Evolutionary conservation across 148 eudicot genomes (phyloP).

Genomic region (Chenopodium album): DNA sequence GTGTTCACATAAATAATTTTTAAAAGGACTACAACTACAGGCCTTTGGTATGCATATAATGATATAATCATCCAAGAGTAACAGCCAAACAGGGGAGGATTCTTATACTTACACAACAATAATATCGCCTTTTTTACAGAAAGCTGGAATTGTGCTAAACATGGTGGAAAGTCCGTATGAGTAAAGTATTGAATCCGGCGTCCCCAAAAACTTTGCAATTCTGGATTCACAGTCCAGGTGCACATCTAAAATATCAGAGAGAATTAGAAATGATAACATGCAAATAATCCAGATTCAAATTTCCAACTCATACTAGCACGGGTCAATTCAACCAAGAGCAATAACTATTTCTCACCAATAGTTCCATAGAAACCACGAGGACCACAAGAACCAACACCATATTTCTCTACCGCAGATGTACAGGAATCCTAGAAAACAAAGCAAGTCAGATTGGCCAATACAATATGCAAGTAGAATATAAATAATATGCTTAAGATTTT

Average conservation of each 20-base stretch:
- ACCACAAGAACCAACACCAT: conserved; percentile 99
- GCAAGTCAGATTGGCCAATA: conserved; percentile 16
- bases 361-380: conserved; percentile 99
- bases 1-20: too few species aligned
- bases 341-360: conserved; percentile 53
- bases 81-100: neutral
- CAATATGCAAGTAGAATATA: neutral
- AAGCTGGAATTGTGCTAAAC: conserved; percentile 97
- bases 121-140: conserved; percentile 93
- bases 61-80: neutral
- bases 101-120: conserved; percentile 73
- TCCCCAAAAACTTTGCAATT: conserved; percentile 87
- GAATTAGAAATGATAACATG: neutral
- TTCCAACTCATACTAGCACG: neutral
- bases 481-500: neutral
- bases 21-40: neutral
- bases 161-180: conserved; percentile 94
- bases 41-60: neutral
- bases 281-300: neutral
- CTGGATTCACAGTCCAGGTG: conserved; percentile 97
- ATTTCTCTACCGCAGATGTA: conserved; percentile 83
- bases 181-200: conserved; percentile 90
- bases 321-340: conserved; percentile 1
- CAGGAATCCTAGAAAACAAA: conserved; percentile 66
- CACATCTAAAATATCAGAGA: conserved; percentile 58